phyloP scores from a whole-genome alignment of 164 flowering plant species.

The Tinospora cordifolia region DNA sequence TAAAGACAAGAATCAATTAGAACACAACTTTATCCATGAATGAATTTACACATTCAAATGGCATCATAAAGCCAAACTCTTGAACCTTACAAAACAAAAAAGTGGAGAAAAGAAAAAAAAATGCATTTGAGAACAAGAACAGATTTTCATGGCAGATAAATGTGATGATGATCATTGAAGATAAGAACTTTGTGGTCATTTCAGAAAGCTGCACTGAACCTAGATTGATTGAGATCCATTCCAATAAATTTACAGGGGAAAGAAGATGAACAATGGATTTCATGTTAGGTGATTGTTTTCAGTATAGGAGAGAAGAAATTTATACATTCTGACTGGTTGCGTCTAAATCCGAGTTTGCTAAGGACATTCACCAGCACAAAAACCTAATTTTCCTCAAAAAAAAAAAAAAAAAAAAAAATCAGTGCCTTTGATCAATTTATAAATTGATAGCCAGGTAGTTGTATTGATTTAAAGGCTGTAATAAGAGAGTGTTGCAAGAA shows the following conservation, averaged over 20 bases:
- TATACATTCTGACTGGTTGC: background rate
- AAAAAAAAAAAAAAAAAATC: too few species aligned
- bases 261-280: background rate
- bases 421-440: too few species aligned
- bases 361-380: background rate
- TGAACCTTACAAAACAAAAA: background rate
- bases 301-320: background rate
- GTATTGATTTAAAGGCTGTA: background rate
- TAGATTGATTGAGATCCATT: background rate
- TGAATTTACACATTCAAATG: background rate
- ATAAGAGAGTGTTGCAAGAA: background rate
- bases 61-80: background rate
- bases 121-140: background rate
- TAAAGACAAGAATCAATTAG: constrained; percentile 2
- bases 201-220: background rate
- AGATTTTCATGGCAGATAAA: background rate
- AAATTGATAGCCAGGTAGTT: background rate
- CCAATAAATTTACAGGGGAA: background rate
- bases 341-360: background rate
- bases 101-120: background rate
- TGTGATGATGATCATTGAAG: background rate
- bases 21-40: constrained; percentile 2
- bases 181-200: background rate
- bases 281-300: background rate
- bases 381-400: background rate